Evolutionary conservation across 2,329 filamentous ascomycete genomes (phyloP).

Genomic region (Epichloe typhina): DNA sequence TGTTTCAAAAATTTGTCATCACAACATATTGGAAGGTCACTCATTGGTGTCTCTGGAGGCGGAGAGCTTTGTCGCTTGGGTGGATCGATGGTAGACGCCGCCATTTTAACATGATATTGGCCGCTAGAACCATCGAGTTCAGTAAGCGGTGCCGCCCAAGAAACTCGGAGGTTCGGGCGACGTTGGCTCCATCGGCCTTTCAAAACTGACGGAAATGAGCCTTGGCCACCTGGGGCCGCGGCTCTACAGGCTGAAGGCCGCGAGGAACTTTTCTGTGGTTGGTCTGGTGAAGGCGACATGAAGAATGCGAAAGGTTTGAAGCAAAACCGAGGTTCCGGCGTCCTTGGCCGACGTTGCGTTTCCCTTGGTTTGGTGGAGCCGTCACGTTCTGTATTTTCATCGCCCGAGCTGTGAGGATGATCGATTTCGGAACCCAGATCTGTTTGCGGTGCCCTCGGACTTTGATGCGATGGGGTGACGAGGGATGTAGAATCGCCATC

Average conservation of each 20-base stretch:
- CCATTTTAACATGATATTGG: neutral
- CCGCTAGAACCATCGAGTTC: neutral
- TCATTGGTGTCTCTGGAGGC: slow-evolving; percentile 25
- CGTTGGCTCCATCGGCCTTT: slow-evolving; percentile 15
- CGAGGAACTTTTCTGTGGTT: slow-evolving; percentile 4
- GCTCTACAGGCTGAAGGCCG: neutral
- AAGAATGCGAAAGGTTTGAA: slow-evolving; percentile 41
- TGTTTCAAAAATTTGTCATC: slow-evolving; percentile 32
- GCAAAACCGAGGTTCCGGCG: slow-evolving; percentile 33
- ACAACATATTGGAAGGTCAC: slow-evolving; percentile 18
- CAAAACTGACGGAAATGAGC: slow-evolving; percentile 18
- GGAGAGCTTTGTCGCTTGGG: slow-evolving; percentile 25
- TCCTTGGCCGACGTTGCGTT: slow-evolving; percentile 16
- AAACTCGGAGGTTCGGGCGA: neutral
- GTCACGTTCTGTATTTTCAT: neutral
- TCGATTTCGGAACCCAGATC: neutral
- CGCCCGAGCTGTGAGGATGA: neutral
- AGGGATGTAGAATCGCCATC: neutral
- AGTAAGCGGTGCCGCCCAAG: slow-evolving; percentile 4
- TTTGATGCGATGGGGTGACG: slow-evolving; percentile 7
- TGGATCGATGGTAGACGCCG: neutral
- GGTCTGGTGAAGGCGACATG: slow-evolving; percentile 34
- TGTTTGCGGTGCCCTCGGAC: slow-evolving; percentile 9
- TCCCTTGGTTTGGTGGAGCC: neutral
- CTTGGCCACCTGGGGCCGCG: neutral